phyloP scores from a whole-genome alignment of 805 yeast genomes.

The Myxozyma monticola region DNA sequence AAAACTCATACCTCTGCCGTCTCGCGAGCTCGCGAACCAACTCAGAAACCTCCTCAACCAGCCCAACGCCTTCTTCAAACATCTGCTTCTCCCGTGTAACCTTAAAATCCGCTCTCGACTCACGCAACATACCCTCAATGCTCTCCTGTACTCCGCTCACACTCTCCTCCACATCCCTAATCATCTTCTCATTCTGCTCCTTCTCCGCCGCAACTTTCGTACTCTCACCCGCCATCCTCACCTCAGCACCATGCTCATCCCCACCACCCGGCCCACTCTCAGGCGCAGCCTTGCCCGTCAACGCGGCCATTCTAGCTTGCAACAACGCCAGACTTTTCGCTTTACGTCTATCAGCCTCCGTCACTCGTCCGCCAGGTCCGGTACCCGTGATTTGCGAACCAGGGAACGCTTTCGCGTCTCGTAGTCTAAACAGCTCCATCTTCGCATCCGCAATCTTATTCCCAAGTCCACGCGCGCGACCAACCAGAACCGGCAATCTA shows the following conservation, averaged over 20 bases:
- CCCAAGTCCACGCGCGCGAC: slow-evolving; percentile 63
- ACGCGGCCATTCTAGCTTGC: slow-evolving; percentile 85
- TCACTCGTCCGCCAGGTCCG: slow-evolving; percentile 83
- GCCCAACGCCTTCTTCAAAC: slow-evolving; percentile 82
- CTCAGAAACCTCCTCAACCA: slow-evolving; percentile 62
- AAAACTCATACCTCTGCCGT: slow-evolving; percentile 2
- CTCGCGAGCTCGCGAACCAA: slow-evolving; percentile 57
- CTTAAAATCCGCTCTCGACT: slow-evolving; percentile 33
- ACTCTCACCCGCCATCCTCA: slow-evolving; percentile 50
- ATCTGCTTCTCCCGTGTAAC: slow-evolving; percentile 56
- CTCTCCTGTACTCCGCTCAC: slow-evolving; percentile 63
- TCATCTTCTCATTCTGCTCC: slow-evolving; percentile 56
- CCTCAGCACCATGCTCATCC: slow-evolving; percentile 50
- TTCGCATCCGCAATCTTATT: slow-evolving; percentile 66
- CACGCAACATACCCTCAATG: slow-evolving; percentile 47
- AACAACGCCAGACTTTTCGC: slow-evolving; percentile 77
- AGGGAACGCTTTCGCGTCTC: slow-evolving; percentile 64
- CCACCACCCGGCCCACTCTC: slow-evolving; percentile 42
- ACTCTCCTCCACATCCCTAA: slow-evolving; percentile 70
- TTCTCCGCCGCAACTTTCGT: slow-evolving; percentile 55
- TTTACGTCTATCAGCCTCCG: slow-evolving; percentile 78
- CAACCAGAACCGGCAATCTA: slow-evolving; percentile 68
- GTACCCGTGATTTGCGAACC: slow-evolving; percentile 66
- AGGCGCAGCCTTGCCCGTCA: slow-evolving; percentile 68
- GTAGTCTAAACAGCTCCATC: slow-evolving; percentile 59